These are phyloP conservation scores for Friedmanniomyces endolithicus DNA, from an alignment of 495 filamentous ascomycete species.

Conservation along the genomic window DNA sequence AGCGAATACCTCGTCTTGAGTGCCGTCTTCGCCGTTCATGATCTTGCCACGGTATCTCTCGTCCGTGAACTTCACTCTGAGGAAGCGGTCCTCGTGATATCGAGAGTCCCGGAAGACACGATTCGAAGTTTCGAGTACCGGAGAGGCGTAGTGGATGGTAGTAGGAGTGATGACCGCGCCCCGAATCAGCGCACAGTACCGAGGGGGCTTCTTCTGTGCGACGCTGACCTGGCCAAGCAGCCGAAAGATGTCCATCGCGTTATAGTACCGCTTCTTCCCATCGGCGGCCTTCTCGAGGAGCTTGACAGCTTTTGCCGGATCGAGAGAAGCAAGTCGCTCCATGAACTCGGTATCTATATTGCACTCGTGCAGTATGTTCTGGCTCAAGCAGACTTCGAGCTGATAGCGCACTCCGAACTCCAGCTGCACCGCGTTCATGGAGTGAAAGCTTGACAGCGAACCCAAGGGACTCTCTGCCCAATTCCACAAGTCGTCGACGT, in stretches of 20 bases:
- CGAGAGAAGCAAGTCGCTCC: constrained; percentile 42
- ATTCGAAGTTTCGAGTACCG: constrained; percentile 76
- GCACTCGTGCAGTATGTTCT: constrained; percentile 65
- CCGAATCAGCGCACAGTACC: constrained; percentile 61
- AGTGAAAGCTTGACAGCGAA: constrained; percentile 40
- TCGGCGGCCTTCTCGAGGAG: constrained; percentile 53
- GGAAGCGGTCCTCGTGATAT: constrained; percentile 60
- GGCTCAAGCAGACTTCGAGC: constrained; percentile 80
- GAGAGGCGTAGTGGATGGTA: constrained; percentile 62
- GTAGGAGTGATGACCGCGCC: constrained; percentile 73
- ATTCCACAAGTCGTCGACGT: constrained; percentile 1
- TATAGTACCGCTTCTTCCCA: constrained; percentile 45
- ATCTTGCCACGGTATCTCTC: constrained; percentile 57
- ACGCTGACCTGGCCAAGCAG: constrained; percentile 35
- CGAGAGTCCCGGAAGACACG: constrained; percentile 64
- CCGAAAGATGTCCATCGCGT: constrained; percentile 67
- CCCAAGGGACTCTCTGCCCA: constrained; percentile 4
- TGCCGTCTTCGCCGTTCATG: constrained; percentile 39
- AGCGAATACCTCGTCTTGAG: constrained; percentile 59
- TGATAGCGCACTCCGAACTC: constrained; percentile 73
- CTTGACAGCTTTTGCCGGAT: constrained; percentile 33
- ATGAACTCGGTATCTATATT: constrained; percentile 57
- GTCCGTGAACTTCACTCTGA: constrained; percentile 86
- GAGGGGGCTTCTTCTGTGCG: constrained; percentile 44
- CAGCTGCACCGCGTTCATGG: constrained; percentile 35